Evolutionary conservation across 495 filamentous ascomycete species (phyloP), one percentile per base, ranked within the genome.

Genomic region (Penicillium ucsense): DNA sequence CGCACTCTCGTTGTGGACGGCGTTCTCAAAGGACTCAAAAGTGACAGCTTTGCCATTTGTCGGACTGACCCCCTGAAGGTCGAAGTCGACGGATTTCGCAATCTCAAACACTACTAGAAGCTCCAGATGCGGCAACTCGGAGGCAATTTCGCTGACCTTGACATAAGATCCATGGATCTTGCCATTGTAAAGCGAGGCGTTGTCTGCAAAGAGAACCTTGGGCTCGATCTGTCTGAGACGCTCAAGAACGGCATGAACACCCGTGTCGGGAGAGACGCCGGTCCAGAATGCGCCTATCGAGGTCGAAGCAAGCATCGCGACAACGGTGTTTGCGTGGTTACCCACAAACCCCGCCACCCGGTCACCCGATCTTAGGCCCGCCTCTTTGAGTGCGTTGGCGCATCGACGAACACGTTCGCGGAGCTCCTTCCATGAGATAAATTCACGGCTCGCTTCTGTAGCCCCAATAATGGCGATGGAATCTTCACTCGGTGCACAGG

Each of bases 281-380:
- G 89, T 91, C 89, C 89, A 96, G 37, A 91, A 78, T n/a, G 85
- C 88, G 12, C 89, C 89, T 8, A 95, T 64, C 3, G 86, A 79
- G 3, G 87, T 79, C 8, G 85, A 76, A 9, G 87, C 84, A 33
- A 96, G 75, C 82, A 95, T 88, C 8, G 84, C 85, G n/a, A 94
- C 79, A 8, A 96, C 71, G 0, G 89, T 82, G 54, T 90, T 83
- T 8, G 75, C 74, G 57, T 95, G 89, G 60, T 96, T 96, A 4
- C 86, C 89, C 28, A 94, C 79, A 55, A 86, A 94, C 8, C 89
- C 88, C 9, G 88, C 87, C 35, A 95, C 81, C 35, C 86, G 76
- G 57, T 88, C 83, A 12, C 84, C 82, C 31, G 75, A 66, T 49
- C 82, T 62, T 41, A 92, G 28, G 9, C 76, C 85, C 28, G 75